These are phyloP conservation scores for Trichosanthes truncata DNA, from an alignment of 306 rosid genomes.

Conservation along the genomic window DNA sequence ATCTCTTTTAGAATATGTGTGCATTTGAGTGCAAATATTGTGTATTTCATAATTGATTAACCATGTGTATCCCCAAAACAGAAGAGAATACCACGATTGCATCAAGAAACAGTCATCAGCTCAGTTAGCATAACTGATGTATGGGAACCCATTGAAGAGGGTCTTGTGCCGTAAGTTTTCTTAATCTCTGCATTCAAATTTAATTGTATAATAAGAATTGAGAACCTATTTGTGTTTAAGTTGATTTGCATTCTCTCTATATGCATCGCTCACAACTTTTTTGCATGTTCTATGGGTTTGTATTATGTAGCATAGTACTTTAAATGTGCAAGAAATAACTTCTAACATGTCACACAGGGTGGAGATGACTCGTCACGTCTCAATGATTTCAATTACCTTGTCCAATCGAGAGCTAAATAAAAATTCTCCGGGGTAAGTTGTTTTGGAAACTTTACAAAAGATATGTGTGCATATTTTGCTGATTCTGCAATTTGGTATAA, in stretches of 20 bases:
- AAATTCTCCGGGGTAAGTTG: conserved; percentile 73
- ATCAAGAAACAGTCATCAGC: conserved; percentile 82
- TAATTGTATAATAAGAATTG: not conserved
- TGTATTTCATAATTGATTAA: not conserved
- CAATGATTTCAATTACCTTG: conserved; percentile 83
- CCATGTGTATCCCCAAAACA: conserved; percentile 23
- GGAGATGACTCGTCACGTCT: conserved; percentile 98
- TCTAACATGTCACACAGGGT: conserved; percentile 47
- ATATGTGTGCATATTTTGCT: not conserved
- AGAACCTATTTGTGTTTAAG: not conserved
- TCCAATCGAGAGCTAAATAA: conserved; percentile 64
- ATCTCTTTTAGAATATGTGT: not conserved
- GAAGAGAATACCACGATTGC: conserved; percentile 63
- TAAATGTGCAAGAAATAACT: not conserved
- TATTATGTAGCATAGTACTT: not conserved
- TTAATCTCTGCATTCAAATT: not conserved
- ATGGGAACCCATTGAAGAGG: conserved; percentile 99
- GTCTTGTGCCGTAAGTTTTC: conserved; percentile 84
- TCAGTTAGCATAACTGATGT: conserved; percentile 93
- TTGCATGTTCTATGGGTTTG: not conserved
- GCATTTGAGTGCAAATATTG: not conserved
- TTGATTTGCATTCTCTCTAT: not conserved
- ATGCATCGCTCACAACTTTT: not conserved
- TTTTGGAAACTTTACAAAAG: not conserved
- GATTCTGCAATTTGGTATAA: not conserved